Percentiles rank a stretch among this genome's conserved stretches.
These are phyloP conservation scores for Candida ulmi DNA, from an alignment of 805 yeast species.

Conservation along the genomic window DNA sequence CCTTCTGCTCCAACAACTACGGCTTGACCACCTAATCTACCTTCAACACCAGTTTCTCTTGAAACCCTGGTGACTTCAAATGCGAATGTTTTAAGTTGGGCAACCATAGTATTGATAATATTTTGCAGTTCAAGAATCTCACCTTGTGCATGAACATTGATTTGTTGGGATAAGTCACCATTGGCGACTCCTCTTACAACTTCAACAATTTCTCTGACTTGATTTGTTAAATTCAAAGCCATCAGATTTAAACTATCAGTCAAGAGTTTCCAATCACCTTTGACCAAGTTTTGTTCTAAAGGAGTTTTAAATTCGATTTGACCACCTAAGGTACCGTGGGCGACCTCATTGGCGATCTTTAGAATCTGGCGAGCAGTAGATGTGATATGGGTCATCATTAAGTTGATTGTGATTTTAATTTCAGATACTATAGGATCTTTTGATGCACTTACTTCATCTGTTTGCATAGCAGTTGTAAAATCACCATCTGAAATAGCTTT, in stretches of 20 bases:
- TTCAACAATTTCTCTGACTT: slow-evolving; percentile 83
- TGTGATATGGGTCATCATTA: slow-evolving; percentile 83
- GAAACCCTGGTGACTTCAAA: slow-evolving; percentile 87
- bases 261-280: slow-evolving; percentile 82
- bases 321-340: slow-evolving; percentile 87
- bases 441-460: slow-evolving; percentile 39
- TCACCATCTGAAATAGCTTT: slow-evolving; percentile 88
- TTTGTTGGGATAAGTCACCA: slow-evolving; percentile 79
- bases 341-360: slow-evolving; percentile 83
- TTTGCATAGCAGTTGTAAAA: slow-evolving; percentile 69
- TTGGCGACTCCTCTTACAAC: slow-evolving; percentile 91
- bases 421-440: slow-evolving; percentile 74
- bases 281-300: slow-evolving; percentile 30
- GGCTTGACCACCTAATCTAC: slow-evolving; percentile 85
- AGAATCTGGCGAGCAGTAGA: slow-evolving; percentile 54
- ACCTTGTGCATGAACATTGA: slow-evolving; percentile 87
- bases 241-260: slow-evolving; percentile 82
- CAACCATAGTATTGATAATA: slow-evolving; percentile 87
- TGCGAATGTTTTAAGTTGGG: slow-evolving; percentile 79
- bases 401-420: slow-evolving; percentile 73
- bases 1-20: slow-evolving; percentile 79
- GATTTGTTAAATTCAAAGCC: slow-evolving; percentile 84
- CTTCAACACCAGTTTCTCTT: slow-evolving; percentile 85
- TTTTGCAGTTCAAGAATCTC: slow-evolving; percentile 79
- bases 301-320: slow-evolving; percentile 75